Evolutionary conservation across 2,329 filamentous ascomycete genomes (phyloP), one percentile per base, ranked within the genome.

Genomic region (Alternaria brassicicola): DNA sequence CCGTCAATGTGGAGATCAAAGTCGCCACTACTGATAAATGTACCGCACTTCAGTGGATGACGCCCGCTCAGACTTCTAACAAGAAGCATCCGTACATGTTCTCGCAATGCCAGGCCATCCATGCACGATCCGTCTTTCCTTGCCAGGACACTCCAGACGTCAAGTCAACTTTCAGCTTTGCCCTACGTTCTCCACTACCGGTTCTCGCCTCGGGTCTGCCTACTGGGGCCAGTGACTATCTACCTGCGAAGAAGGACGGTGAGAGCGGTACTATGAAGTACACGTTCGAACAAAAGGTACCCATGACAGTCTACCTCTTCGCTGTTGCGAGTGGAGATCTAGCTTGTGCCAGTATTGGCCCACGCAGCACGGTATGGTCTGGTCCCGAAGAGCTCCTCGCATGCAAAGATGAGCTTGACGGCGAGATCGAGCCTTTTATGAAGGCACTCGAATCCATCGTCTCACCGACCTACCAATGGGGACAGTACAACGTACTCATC

Each of bases 11-110:
- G 41, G 79, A 83, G 7, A 70, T 75, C 56, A 66, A 65, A 33
- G 66, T 97, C 28, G 84, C 90, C 67, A 98, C 95, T 5, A 98
- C 95, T 1, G 85, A 90, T 50, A 86, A 91, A 70, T 97, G 94
- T 78, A 96, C 93, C 10, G 94, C 94, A 9, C 83, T 99, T 62
- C 94, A 98, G 79, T 99, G 95, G 94, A 85, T 99, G 78, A 93
- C 91, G 0, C 92, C 93, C 2, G 90, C 89, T 30, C 95, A 98
- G 81, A 98, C 95, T 1, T 92, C 91, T 57, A 97, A 96, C 85
- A 93, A 93, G 82, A 95, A 93, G 78, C 90, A 96, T 67, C 94
- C 94, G 1, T 98, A 97, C 79, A 94, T 98, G 88, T 98, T 98
- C 82, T 96, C 92, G 42, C 95, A 98, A 81, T 97, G 93, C 78